Base-by-base conservation (phyloP, 176 grass and related monocot species). In the Luzula sylvatica region DNA sequence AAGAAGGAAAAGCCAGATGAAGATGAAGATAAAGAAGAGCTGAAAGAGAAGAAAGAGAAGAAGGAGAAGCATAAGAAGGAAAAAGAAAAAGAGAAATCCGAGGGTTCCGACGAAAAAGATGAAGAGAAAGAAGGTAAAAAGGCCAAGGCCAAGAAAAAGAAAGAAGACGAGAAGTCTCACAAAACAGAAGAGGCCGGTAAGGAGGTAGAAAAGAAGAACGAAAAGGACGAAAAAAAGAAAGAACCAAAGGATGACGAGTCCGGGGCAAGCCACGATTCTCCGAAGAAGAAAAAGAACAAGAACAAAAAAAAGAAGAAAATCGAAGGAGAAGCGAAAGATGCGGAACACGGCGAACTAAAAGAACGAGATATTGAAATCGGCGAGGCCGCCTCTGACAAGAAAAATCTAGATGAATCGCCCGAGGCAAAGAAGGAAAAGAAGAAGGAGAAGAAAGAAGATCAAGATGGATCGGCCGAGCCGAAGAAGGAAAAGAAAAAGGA, bases 1-100 rank as follows among this genome's bases (percentile, higher is more conserved):
- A 56, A 18, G 58, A 78, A 25, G 35, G 14, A 35, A 14, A 58
- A 70, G 45, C 73, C 54, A 44, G 62, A 54, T 24, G 56, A 66
- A 35, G 58, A 55, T 19, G 40, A 65, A 39, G 57, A 59, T 44
- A 25, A 22, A 53, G 30, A 71, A 32, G 21, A 79, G 23, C 15
- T 65, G 4, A 42, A 76, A 16, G 17, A 60, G 14, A 38, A 59
- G 23, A 48, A 45, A 45, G 35, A 41, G 0, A 39, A 51, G 5
- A n/a, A 58, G 23, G 11, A 38, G 7, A 52, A 16, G n/a, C 19
- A 14, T 1, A 46, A 73, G 17, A 39, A 35, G 2, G 13, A 48
- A 1, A 16, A 67, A 12, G 19, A 51, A 41, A 26, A 16, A 23
- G 15, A 55, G 13, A 23, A 50, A 65, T 11, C 15, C 1, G 47